A percentile compares a stretch with the other conserved stretches of the same genome.
phyloP scores from a whole-genome alignment of 306 rosid genomes.

The Hippophae rhamnoides region DNA sequence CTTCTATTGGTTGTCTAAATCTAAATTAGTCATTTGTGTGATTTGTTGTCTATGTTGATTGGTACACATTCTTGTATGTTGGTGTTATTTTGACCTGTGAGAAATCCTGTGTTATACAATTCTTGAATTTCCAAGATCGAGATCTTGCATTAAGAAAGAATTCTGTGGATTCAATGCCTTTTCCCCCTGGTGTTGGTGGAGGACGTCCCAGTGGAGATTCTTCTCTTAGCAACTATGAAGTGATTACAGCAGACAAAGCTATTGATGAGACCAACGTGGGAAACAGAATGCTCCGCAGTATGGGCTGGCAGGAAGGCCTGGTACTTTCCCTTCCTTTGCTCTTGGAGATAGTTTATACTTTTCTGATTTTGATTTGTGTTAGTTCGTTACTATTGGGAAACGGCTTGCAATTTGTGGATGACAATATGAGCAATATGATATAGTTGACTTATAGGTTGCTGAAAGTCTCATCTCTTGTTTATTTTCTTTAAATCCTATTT shows the following conservation, averaged over 20 bases:
- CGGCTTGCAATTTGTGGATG: no score
- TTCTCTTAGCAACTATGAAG: constrained; percentile 53
- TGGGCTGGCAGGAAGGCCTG: constrained; percentile 99
- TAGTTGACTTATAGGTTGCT: no score
- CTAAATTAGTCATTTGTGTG: constrained; percentile 3
- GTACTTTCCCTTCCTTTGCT: constrained; percentile 45
- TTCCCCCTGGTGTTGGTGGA: constrained; percentile 99
- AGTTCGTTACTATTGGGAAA: no score
- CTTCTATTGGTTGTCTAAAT: background rate
- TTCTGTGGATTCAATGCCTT: constrained; percentile 78
- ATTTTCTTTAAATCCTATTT: no score
- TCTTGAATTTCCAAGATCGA: constrained; percentile 61
- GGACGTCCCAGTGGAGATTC: constrained; percentile 67
- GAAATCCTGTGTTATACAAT: constrained; percentile 36
- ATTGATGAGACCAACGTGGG: constrained; percentile 91
- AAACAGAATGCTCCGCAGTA: constrained; percentile 98
- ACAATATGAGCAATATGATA: no score
- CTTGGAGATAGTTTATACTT: no score
- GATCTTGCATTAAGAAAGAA: constrained; percentile 72
- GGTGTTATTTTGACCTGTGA: constrained; percentile 34
- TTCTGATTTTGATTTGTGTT: background rate
- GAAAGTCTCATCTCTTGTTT: no score
- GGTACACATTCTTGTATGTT: constrained; percentile 11
- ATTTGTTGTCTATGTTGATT: constrained; percentile 16
- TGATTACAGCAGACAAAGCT: constrained; percentile 83